Percentiles rank a stretch among this genome's conserved stretches.
Evolutionary conservation across 2,329 filamentous ascomycete species (phyloP).

Genomic region (Parastagonospora nodorum): DNA sequence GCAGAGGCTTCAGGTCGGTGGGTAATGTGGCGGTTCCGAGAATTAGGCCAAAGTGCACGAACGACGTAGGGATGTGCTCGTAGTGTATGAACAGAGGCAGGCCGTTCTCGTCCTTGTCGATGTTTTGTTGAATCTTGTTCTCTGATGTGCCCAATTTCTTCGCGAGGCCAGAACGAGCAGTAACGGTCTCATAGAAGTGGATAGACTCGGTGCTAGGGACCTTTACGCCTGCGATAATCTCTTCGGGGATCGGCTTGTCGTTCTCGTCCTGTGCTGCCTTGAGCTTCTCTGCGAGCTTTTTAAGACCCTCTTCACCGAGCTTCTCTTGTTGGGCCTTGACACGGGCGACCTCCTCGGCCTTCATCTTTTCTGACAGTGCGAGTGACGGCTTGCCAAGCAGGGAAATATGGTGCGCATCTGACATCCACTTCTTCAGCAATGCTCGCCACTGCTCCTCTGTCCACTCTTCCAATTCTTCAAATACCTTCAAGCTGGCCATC

Average conservation of each 20-base stretch:
- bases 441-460: slow-evolving; percentile 80
- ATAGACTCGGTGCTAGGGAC: slow-evolving; percentile 90
- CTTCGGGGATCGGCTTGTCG: slow-evolving; percentile 80
- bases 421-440: slow-evolving; percentile 83
- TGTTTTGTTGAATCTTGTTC: slow-evolving; percentile 73
- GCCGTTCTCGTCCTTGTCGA: slow-evolving; percentile 69
- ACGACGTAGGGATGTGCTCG: slow-evolving; percentile 90
- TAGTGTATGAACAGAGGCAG: slow-evolving; percentile 94
- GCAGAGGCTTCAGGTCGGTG: slow-evolving; percentile 79
- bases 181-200: slow-evolving; percentile 88
- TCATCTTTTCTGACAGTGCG: slow-evolving; percentile 78
- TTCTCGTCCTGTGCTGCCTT: slow-evolving; percentile 87
- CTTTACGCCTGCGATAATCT: slow-evolving; percentile 78
- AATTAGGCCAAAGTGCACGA: slow-evolving; percentile 82
- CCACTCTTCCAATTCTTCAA: slow-evolving; percentile 77
- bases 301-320: slow-evolving; percentile 81
- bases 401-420: slow-evolving; percentile 83
- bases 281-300: slow-evolving; percentile 73
- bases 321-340: slow-evolving; percentile 78
- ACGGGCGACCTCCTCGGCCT: slow-evolving; percentile 77
- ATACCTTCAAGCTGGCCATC: slow-evolving; percentile 53
- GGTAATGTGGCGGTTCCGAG: slow-evolving; percentile 79
- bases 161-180: slow-evolving; percentile 81
- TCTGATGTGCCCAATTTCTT: slow-evolving; percentile 69
- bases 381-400: slow-evolving; percentile 86